Evolutionary conservation across 257 asterid genomes (phyloP).

Genomic region (Solanum gracilifrons): DNA sequence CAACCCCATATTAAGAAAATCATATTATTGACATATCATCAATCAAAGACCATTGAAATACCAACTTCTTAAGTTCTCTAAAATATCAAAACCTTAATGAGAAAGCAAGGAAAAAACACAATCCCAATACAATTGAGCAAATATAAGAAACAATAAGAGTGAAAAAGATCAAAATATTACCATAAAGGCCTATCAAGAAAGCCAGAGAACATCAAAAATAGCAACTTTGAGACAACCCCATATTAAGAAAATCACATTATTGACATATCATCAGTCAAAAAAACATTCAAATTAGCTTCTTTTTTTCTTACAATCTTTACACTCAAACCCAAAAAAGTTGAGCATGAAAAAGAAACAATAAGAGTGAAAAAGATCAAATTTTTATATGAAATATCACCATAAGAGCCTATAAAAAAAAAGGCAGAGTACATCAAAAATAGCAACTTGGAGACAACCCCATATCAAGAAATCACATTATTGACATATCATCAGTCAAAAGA

Average conservation of each 20-base stretch:
- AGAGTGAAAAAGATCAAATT: neutral
- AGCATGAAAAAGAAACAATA: neutral
- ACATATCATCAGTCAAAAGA: neutral
- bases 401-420: neutral
- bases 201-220: neutral
- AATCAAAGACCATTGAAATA: neutral
- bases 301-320: neutral
- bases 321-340: neutral
- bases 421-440: neutral
- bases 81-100: neutral
- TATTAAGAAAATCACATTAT: neutral
- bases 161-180: neutral
- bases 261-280: neutral
- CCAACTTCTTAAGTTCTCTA: neutral
- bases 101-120: neutral
- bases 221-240: neutral
- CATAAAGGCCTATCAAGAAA: neutral
- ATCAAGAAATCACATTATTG: neutral
- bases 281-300: neutral
- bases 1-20: neutral
- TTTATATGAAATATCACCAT: neutral
- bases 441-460: neutral
- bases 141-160: neutral
- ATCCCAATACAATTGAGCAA: neutral
- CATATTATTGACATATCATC: neutral